A percentile compares a stretch with the other conserved stretches of the same genome.
Evolutionary conservation across 2,329 filamentous ascomycete species (phyloP).

Genomic region (Thermothelomyces thermophilus): DNA sequence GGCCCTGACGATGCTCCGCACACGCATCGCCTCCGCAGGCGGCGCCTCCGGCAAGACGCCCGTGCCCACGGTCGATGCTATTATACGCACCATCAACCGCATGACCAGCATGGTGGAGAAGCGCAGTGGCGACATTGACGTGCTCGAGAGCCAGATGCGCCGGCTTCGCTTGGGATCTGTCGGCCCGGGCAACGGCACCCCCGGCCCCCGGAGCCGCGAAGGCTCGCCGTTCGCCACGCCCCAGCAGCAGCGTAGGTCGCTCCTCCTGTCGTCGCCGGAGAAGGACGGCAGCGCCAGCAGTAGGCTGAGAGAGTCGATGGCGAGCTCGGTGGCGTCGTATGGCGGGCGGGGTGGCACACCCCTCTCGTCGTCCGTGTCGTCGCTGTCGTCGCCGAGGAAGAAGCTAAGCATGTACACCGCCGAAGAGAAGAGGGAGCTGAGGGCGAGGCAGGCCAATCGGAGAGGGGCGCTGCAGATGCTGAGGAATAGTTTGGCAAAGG

Average conservation of each 20-base stretch:
- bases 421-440: constrained; percentile 52
- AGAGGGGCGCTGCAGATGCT: constrained; percentile 48
- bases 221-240: constrained; percentile 38
- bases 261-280: constrained; percentile 30
- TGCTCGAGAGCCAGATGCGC: constrained; percentile 80
- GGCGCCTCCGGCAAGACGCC: constrained; percentile 43
- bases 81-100: constrained; percentile 83
- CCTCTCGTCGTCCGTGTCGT: constrained; percentile 21
- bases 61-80: constrained; percentile 69
- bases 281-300: constrained; percentile 19
- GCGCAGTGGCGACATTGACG: constrained; percentile 82
- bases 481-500: constrained; percentile 42
- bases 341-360: constrained; percentile 18
- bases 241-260: constrained; percentile 34
- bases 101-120: constrained; percentile 92
- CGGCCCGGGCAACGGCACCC: constrained; percentile 13
- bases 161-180: constrained; percentile 32
- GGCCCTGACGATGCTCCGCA: constrained; percentile 68
- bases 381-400: constrained; percentile 41
- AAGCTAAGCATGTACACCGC: constrained; percentile 56
- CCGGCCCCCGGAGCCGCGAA: constrained; percentile 32
- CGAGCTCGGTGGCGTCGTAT: constrained; percentile 37
- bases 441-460: constrained; percentile 47
- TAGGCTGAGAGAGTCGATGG: constrained; percentile 32
- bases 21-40: constrained; percentile 60